A percentile compares a stretch with the other conserved stretches of the same genome.
These are phyloP conservation scores for Ammopiptanthus mongolicus DNA, from an alignment of 306 rosid genomes.

Conservation along the genomic window DNA sequence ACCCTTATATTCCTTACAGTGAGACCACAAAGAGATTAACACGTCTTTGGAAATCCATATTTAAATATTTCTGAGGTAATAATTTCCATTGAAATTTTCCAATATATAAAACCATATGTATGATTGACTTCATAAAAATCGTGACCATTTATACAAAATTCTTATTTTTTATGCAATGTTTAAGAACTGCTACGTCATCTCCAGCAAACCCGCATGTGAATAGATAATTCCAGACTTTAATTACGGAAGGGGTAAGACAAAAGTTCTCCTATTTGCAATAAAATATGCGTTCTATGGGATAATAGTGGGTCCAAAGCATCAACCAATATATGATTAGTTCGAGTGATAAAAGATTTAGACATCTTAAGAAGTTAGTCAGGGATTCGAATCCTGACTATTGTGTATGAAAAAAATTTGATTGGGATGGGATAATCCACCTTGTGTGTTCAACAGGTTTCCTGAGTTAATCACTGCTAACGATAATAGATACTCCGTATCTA, in stretches of 20 bases:
- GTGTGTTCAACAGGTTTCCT: no score
- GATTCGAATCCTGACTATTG: no score
- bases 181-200: no score
- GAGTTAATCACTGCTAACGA: no score
- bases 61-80: not conserved
- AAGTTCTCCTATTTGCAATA: not conserved
- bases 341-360: no score
- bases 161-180: not conserved
- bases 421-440: no score
- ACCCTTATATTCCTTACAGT: not conserved
- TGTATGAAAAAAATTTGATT: no score
- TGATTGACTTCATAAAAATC: not conserved
- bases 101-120: not conserved
- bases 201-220: not conserved
- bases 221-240: not conserved
- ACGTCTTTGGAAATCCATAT: not conserved
- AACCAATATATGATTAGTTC: no score
- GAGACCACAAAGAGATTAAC: not conserved
- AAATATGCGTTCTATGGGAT: not conserved
- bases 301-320: not conserved
- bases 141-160: not conserved
- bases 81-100: not conserved
- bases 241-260: not conserved
- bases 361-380: no score
- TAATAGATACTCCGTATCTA: no score